phyloP scores from a whole-genome alignment of 1,284 basidiomycete genomes.

The Xanthoconium separans region DNA sequence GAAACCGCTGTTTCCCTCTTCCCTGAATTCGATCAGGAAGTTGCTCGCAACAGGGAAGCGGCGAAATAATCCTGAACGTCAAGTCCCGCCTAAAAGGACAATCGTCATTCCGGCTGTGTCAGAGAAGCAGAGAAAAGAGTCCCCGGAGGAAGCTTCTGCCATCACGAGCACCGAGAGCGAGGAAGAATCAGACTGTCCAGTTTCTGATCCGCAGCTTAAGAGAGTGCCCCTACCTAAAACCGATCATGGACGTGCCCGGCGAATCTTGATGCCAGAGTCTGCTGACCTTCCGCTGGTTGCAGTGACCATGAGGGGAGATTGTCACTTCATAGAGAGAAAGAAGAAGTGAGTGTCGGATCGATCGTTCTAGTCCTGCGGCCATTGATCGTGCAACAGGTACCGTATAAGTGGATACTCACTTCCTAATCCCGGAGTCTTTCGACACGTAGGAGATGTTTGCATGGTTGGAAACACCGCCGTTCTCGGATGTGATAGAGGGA shows the following conservation, averaged over 20 bases:
- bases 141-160: constrained; percentile 10
- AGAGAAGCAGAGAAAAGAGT: constrained; percentile 10
- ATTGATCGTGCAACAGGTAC: constrained; percentile 26
- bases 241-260: constrained; percentile 38
- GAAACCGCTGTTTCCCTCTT: constrained; percentile 1
- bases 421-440: constrained; percentile 37
- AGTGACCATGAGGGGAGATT: constrained; percentile 51
- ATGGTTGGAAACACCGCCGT: constrained; percentile 42
- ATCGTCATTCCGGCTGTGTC: background rate
- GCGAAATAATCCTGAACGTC: constrained; percentile 6
- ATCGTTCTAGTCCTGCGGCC: constrained; percentile 9
- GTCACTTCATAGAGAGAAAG: constrained; percentile 46
- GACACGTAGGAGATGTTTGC: constrained; percentile 44
- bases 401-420: constrained; percentile 44
- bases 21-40: constrained; percentile 17
- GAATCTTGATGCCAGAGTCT: constrained; percentile 41
- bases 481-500: constrained; percentile 43
- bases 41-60: constrained; percentile 10
- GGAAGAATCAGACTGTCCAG: constrained; percentile 10
- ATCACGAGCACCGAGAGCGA: constrained; percentile 11
- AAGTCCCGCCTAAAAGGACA: constrained; percentile 1
- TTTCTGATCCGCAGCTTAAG: constrained; percentile 24
- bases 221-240: constrained; percentile 41
- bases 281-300: constrained; percentile 40
- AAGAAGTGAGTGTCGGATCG: constrained; percentile 27